Base-by-base conservation (phyloP, 164 flowering plant genomes). In the Hamamelis virginiana region DNA sequence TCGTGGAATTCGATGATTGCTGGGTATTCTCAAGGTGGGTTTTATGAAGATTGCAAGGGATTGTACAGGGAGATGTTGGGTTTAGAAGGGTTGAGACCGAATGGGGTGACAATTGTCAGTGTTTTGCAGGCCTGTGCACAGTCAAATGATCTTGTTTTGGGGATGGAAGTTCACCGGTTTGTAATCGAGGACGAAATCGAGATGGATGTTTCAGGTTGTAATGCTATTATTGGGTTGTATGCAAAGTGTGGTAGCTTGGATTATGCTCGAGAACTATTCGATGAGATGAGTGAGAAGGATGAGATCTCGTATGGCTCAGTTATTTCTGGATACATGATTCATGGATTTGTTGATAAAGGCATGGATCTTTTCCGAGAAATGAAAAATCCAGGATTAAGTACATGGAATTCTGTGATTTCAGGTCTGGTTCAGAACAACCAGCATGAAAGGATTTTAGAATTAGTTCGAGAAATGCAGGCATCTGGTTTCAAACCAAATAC, bases 1-100 rank as follows among this genome's bases (percentile, higher is more conserved):
- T 81, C 96, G 0, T 94, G 98, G 96, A 91, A 91, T 76, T 83
- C 95, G 0, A 89, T 90, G 92, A 82, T 91, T 66, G 72, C 89
- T 26, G 97, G 89, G 78, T 94, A 88, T 70, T 84, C 94, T 19
- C 96, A 92, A 60, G 68, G 76, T 62, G 94, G 95, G 43, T 76
- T 23, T 68, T 87, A 77, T 67, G 86, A 80, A 48, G 89, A 86
- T 38, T 87, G 92, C 59, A 81, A 86, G 75, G 73, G 26, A 9
- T 65, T 94, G 78, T 91, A 83, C 51, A 74, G 72, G 62, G 74
- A 76, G 41, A 83, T 94, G 91, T 62, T 81, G 66, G 62, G 62
- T 38, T 75, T 56, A 27, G 55, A 67, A 1, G 80, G 71, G 13
- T 68, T 84, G 66, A 78, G 61, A 61, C 89, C 92, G 3, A 69